Evolutionary conservation across 257 asterid species (phyloP).

Genomic region (Gardenia jasminoides): DNA sequence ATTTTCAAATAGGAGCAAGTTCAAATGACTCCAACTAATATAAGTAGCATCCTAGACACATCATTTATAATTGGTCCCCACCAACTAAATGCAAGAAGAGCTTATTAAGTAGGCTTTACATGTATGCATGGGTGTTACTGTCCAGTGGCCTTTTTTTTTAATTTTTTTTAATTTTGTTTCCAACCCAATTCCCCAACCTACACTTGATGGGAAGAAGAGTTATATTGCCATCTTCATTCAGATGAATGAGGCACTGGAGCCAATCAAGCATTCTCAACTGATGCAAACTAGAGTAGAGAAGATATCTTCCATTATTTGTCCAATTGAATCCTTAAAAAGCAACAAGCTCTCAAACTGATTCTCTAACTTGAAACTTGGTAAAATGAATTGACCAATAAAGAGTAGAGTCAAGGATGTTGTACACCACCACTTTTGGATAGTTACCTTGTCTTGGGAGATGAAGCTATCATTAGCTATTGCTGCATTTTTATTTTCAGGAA

Average conservation of each 20-base stretch:
- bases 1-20: background rate
- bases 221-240: background rate
- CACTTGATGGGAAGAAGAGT: too few species aligned
- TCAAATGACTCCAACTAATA: background rate
- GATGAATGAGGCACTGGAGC: background rate
- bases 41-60: background rate
- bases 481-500: slow-evolving; percentile 37
- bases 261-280: background rate
- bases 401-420: background rate
- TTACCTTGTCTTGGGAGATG: slow-evolving; percentile 17
- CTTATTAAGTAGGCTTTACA: background rate
- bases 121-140: background rate
- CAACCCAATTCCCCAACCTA: background rate
- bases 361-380: background rate
- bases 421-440: background rate
- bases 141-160: background rate
- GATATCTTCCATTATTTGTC: background rate
- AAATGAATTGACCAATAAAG: background rate
- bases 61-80: background rate
- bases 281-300: background rate
- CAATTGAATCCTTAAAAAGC: slow-evolving; percentile 2
- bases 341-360: background rate
- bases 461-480: slow-evolving; percentile 34
- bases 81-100: background rate
- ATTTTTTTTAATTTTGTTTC: too few species aligned